Evolutionary conservation across 2,329 filamentous ascomycete genomes (phyloP).

Genomic region (Juglanconis juglandina): DNA sequence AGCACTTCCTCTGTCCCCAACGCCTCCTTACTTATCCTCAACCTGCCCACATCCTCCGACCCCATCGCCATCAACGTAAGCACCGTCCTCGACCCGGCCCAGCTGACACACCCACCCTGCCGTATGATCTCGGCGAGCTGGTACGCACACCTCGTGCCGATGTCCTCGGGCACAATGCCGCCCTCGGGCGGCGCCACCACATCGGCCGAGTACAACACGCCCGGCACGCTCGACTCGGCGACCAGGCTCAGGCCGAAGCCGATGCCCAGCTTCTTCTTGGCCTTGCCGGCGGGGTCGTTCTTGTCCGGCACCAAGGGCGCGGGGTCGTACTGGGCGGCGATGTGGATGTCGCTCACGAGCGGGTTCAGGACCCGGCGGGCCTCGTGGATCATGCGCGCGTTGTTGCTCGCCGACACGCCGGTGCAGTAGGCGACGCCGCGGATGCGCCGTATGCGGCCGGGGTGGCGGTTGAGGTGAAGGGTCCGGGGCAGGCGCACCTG

Average conservation of each 20-base stretch:
- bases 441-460: constrained; percentile 82
- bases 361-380: constrained; percentile 84
- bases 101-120: constrained; percentile 76
- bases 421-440: constrained; percentile 91
- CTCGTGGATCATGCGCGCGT: constrained; percentile 89
- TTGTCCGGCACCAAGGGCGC: constrained; percentile 55
- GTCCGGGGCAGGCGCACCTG: constrained; percentile 94
- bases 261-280: constrained; percentile 69
- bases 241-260: constrained; percentile 90
- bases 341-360: constrained; percentile 83
- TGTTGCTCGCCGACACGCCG: constrained; percentile 88
- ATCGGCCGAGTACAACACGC: constrained; percentile 85
- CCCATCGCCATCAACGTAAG: constrained; percentile 97
- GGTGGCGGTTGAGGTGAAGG: constrained; percentile 76
- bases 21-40: constrained; percentile 78
- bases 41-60: constrained; percentile 85
- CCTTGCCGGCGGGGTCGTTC: constrained; percentile 38
- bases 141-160: constrained; percentile 83
- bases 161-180: constrained; percentile 82
- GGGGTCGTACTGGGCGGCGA: constrained; percentile 75
- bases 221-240: constrained; percentile 79
- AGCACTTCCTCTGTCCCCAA: constrained; percentile 78
- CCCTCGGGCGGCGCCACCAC: constrained; percentile 71
- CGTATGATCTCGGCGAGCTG: constrained; percentile 82
- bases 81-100: constrained; percentile 68